phyloP scores from a whole-genome alignment of 1,284 basidiomycete species.

The Malassezia arunalokei region DNA sequence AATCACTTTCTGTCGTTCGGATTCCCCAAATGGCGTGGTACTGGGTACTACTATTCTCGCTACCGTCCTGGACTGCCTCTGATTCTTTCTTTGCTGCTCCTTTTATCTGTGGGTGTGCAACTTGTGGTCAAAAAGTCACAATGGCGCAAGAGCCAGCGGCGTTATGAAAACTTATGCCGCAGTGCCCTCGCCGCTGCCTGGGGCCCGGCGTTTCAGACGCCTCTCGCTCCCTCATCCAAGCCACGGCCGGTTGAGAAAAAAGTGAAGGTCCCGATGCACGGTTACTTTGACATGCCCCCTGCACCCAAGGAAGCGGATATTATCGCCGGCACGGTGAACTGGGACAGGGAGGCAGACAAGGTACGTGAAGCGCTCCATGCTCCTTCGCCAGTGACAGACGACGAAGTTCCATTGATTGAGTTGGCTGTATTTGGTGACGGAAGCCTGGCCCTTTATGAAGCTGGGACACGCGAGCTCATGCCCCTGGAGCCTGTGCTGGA shows the following conservation, averaged over 20 bases:
- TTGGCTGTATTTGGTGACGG: constrained; percentile 22
- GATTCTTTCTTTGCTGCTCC: constrained; percentile 25
- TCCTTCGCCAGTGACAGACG: constrained; percentile 6
- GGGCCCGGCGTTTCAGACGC: constrained; percentile 32
- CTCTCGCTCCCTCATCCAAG: neutral
- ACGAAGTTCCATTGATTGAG: constrained; percentile 23
- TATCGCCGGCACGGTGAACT: constrained; percentile 20
- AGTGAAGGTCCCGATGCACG: constrained; percentile 31
- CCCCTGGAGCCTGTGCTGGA: constrained; percentile 22
- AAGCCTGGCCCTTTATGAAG: constrained; percentile 22
- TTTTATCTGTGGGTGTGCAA: constrained; percentile 21
- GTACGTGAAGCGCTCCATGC: constrained; percentile 16
- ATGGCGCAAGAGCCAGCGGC: constrained; percentile 22
- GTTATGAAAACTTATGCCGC: constrained; percentile 24
- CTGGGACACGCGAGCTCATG: constrained; percentile 23
- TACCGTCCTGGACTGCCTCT: constrained; percentile 31
- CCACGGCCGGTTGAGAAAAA: constrained; percentile 25
- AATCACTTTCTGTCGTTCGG: constrained; percentile 40
- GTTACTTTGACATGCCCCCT: constrained; percentile 27
- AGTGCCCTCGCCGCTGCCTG: constrained; percentile 29
- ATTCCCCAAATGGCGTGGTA: constrained; percentile 40
- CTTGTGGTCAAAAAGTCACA: constrained; percentile 20
- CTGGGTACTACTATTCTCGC: constrained; percentile 38
- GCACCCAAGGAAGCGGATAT: constrained; percentile 15
- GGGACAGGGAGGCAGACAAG: constrained; percentile 31